Evolutionary conservation across 768 basidiomycete genomes (phyloP), one percentile per base, ranked within the genome.

Genomic region (Suillus subaureus): DNA sequence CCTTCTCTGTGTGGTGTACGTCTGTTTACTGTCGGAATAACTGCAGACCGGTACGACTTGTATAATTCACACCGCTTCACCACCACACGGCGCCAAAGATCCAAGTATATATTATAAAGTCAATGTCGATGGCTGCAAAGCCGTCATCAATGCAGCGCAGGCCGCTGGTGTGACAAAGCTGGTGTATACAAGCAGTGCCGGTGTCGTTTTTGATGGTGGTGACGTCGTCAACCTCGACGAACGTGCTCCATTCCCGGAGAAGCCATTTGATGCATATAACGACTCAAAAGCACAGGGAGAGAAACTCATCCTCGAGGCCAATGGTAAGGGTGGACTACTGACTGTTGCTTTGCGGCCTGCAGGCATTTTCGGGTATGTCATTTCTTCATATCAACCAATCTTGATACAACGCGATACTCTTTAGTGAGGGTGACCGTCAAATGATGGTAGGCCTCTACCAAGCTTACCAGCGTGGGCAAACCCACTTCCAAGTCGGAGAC

Each of bases 51-150:
- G 89, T 45, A 85, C 94, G 33, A 96, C 94, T 0, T 93, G 92
- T 71, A 92, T 99, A 68, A 94, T 99, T 67, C 97, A 99, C 77
- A 98, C 96, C 12, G 97, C 96, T 21, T 96, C 96, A 8, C 89
- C 89, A 0, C 87, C 87, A 6, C 91, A 88, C 69, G 92, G 86
- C 16, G 84, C 82, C 61, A 85, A 86, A 64, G 83, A 92, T 69
- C 82, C 87, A 0, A 87, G 87, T 2, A 74, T 98, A 12, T 97
- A 93, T 80, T 89, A 87, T 79, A 94, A 92, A 74, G 97, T 99
- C 71, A 99, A 99, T 74, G 94, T 99, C 6, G 88, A 94, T 45
- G 97, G 96, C 8, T 97, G 96, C 1, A 86, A 85, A 70, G 87
- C 92, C 0, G 84, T 98, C 52, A 90, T 99, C 73, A 87, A 89